Conservation (phyloP, 2,329 filamentous ascomycete genomes). For the Aspergillus neotritici region DNA sequence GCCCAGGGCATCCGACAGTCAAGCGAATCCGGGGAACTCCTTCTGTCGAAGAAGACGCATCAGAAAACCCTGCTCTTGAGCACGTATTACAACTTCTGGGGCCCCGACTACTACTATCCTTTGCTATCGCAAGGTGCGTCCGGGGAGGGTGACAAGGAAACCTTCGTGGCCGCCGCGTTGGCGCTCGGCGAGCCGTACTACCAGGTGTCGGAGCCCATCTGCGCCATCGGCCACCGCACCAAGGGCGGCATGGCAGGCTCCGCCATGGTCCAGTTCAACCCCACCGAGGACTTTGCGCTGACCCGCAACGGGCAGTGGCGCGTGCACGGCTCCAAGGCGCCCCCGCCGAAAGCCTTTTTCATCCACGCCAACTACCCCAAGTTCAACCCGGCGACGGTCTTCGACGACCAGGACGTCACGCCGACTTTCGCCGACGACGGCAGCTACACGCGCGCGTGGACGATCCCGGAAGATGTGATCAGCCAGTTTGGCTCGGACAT, state of each 20-base stretch:
- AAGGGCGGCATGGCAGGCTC: conserved; percentile 29
- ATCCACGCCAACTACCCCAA: conserved; percentile 39
- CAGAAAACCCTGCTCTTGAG: conserved; percentile 41
- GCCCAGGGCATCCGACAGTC: conserved; percentile 24
- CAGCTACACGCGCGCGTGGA: conserved; percentile 30
- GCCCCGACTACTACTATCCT: conserved; percentile 42
- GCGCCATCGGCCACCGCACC: conserved; percentile 28
- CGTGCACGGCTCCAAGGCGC: conserved; percentile 24
- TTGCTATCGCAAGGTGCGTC: conserved; percentile 44
- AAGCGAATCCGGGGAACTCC: conserved; percentile 43
- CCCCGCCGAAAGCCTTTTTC: conserved; percentile 32
- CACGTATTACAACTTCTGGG: conserved; percentile 47
- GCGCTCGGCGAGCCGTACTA: conserved; percentile 38
- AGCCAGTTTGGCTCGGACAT: conserved; percentile 31
- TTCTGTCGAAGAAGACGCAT: conserved; percentile 42
- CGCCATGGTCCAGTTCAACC: conserved; percentile 37
- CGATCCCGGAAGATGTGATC: conserved; percentile 24
- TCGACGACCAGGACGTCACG: conserved; percentile 25
- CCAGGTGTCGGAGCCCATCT: conserved; percentile 35
- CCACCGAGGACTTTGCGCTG: conserved; percentile 28
- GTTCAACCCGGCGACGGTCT: conserved; percentile 36
- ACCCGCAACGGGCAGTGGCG: conserved; percentile 20
- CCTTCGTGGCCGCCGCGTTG: conserved; percentile 43
- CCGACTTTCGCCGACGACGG: conserved; percentile 27
- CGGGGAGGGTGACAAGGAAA: conserved; percentile 50